A percentile compares a stretch with the other conserved stretches of the same genome.
Evolutionary conservation across 495 filamentous ascomycete species (phyloP).

Genomic region (Penicillium egyptiacum): DNA sequence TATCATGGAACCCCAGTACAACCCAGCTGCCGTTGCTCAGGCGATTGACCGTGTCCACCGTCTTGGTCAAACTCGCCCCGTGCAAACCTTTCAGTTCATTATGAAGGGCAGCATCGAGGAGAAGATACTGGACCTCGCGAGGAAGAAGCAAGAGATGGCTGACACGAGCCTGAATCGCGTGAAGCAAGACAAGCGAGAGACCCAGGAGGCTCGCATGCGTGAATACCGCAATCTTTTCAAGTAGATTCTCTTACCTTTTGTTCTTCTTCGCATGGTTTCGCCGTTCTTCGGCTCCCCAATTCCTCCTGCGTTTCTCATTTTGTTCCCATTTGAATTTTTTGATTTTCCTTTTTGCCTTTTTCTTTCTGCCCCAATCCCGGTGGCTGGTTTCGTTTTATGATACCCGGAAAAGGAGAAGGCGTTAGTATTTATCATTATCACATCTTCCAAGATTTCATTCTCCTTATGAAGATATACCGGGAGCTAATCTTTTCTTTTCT

Average conservation of each 20-base stretch:
- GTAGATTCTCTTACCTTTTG: slow-evolving; percentile 31
- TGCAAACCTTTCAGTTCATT: slow-evolving; percentile 78
- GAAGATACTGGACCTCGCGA: slow-evolving; percentile 84
- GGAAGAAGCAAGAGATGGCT: slow-evolving; percentile 87
- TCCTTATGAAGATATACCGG: slow-evolving; percentile 2
- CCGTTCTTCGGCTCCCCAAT: background rate
- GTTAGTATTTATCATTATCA: background rate
- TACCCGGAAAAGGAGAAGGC: slow-evolving; percentile 13
- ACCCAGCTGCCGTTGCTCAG: slow-evolving; percentile 91
- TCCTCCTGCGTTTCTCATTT: background rate
- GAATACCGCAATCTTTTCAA: slow-evolving; percentile 83
- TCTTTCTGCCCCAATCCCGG: background rate
- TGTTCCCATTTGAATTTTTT: background rate
- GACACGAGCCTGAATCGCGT: slow-evolving; percentile 76
- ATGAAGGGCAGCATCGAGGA: slow-evolving; percentile 91
- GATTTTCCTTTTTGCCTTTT: background rate
- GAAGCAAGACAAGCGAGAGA: slow-evolving; percentile 71
- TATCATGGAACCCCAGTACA: slow-evolving; percentile 98
- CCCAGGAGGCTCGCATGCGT: slow-evolving; percentile 71
- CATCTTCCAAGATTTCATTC: background rate
- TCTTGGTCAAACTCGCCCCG: slow-evolving; percentile 82
- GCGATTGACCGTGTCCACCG: slow-evolving; percentile 93
- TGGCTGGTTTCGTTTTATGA: slow-evolving; percentile 9
- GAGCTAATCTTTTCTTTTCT: background rate
- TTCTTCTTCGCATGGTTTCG: background rate